These are phyloP conservation scores for Blastobotrys persicus DNA, from an alignment of 1,139 yeast species.

Conservation along the genomic window DNA sequence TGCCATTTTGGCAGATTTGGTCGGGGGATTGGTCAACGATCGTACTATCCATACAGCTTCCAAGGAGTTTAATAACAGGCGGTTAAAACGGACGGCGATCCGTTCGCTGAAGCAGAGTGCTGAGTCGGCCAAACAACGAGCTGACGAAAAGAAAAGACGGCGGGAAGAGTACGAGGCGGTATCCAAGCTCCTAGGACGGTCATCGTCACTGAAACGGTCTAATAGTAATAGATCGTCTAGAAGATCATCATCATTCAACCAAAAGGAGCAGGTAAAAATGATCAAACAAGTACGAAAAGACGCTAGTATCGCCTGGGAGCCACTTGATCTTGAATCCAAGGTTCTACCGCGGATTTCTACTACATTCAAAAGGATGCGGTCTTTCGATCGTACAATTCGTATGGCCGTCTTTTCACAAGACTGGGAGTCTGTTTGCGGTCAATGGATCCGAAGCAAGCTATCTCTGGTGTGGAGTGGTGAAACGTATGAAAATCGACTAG, in stretches of 20 bases:
- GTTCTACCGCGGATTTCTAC: constrained; percentile 20
- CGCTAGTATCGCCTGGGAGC: constrained; percentile 28
- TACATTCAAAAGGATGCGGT: constrained; percentile 19
- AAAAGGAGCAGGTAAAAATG: constrained; percentile 6
- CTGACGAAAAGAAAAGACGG: constrained; percentile 23
- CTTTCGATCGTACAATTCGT: constrained; percentile 20
- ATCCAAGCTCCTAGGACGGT: constrained; percentile 27
- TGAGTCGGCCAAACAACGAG: constrained; percentile 22
- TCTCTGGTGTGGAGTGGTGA: constrained; percentile 25
- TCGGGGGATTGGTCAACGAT: constrained; percentile 53
- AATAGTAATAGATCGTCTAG: constrained; percentile 4
- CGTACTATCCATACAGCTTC: constrained; percentile 47
- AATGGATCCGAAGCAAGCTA: constrained; percentile 34
- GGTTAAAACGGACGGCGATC: constrained; percentile 35
- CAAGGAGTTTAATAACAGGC: constrained; percentile 33
- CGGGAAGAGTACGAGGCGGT: constrained; percentile 28
- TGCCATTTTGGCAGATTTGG: constrained; percentile 57
- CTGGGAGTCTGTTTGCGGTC: constrained; percentile 33
- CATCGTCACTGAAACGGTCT: constrained; percentile 13
- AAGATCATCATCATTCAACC: not conserved
- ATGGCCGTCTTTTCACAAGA: constrained; percentile 29
- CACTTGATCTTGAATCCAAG: constrained; percentile 22
- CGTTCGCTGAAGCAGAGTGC: constrained; percentile 24
- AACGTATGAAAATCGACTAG: constrained; percentile 11
- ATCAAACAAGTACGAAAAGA: constrained; percentile 15